A percentile compares a stretch with the other conserved stretches of the same genome.
Evolutionary conservation across 495 filamentous ascomycete species (phyloP).

Genomic region (Aspergillus sclerotiicarbonarius): DNA sequence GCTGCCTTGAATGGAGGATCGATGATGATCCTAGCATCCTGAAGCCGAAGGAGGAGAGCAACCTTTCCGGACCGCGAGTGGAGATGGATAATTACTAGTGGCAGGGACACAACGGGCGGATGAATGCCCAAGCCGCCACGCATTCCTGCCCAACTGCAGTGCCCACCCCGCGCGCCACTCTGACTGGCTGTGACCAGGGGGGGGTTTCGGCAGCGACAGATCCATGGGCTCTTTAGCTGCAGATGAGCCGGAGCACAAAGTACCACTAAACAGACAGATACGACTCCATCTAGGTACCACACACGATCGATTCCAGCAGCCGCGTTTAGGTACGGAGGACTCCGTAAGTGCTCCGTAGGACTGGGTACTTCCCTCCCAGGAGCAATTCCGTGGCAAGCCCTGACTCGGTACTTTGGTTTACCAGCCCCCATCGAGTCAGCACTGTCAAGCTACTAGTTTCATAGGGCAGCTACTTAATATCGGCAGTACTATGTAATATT

Average conservation of each 20-base stretch:
- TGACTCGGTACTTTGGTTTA: background rate
- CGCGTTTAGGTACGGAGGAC: constrained; percentile 1
- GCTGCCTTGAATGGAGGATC: constrained; percentile 1
- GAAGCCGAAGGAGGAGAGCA: background rate
- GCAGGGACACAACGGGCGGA: constrained; percentile 6
- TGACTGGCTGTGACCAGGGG: constrained; percentile 10
- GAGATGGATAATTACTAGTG: background rate
- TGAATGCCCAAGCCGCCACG: constrained; percentile 37
- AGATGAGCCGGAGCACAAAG: background rate
- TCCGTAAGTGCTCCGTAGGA: background rate
- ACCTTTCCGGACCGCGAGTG: background rate
- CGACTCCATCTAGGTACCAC: background rate
- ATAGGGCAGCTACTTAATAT: background rate
- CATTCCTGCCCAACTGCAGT: constrained; percentile 44
- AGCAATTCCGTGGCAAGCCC: background rate
- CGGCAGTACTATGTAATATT: too few species aligned
- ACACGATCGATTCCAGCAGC: background rate
- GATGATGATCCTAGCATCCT: background rate
- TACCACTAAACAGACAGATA: background rate
- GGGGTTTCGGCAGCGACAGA: background rate
- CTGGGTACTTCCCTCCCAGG: background rate
- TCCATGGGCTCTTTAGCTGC: background rate
- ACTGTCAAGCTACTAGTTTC: background rate
- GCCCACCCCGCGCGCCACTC: background rate
- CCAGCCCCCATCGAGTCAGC: background rate